Evolutionary conservation across 2,329 filamentous ascomycete species (phyloP), one percentile per base, ranked within the genome.

Genomic region (Stagonosporopsis chrysanthemi): DNA sequence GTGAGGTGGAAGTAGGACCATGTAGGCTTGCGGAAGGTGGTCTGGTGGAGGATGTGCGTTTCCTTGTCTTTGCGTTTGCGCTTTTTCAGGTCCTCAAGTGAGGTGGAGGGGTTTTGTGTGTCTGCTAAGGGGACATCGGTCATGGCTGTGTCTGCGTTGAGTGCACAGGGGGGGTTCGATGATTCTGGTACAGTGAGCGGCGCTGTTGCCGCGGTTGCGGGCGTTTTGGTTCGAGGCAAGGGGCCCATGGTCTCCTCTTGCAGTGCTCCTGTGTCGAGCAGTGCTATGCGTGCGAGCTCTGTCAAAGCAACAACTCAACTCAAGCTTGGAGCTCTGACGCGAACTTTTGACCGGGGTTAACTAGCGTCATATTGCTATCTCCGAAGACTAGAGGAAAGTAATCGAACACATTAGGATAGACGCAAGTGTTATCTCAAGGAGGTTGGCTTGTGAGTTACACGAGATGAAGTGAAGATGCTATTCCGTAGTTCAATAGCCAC

Each of bases 1-100:
- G 64, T 56, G 1, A 81, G 74, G 63, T 77, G 76, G 46, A 81
- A 67, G 66, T 81, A 80, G n/a, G 72, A 61, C 76, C 76, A 79
- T 11, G 51, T 46, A 5, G 75, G 75, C 4, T 70, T 67, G 56
- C 75, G 72, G 58, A 80, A 73, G 9, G 79, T 80, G 56, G 74
- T 61, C 48, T 74, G 68, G 59, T 70, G 68, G 14, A 76, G 63
- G 9, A 69, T 61, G 41, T 72, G 66, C 1, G 56, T 11, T 49
- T 54, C 46, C 24, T 59, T 55, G 9, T 51, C 51, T 46, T 64
- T 65, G 26, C 62, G 58, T 50, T 70, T 63, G 36, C 61, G 60
- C 35, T 69, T 65, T 24, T 65, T 59, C 4, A 12, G n/a, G 23
- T 60, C 49, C 19, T 14, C 14, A 22, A 48, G 54, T 6, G 49